A percentile compares a stretch with the other conserved stretches of the same genome.
These are phyloP conservation scores for Suhomyces panamericanus DNA, from an alignment of 1,139 yeast species.

Conservation along the genomic window DNA sequence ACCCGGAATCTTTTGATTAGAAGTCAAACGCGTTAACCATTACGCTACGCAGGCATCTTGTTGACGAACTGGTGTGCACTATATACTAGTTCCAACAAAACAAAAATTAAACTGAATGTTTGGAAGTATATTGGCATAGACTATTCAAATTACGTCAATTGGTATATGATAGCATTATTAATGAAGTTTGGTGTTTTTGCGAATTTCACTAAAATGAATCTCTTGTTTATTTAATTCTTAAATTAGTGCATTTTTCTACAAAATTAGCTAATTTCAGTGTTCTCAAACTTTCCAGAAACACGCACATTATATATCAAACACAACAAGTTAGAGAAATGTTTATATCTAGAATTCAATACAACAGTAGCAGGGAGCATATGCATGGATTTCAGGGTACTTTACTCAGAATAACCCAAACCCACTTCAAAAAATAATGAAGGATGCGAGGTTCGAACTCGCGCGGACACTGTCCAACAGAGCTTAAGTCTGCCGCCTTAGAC, in stretches of 20 bases:
- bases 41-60: slow-evolving; percentile 20
- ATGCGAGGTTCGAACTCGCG: slow-evolving; percentile 89
- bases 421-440: slow-evolving; percentile 58
- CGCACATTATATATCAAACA: too few relatives aligned
- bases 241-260: too few relatives aligned
- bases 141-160: too few relatives aligned
- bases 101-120: neutral
- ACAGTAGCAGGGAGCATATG: neutral
- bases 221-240: too few relatives aligned
- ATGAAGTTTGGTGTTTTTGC: too few relatives aligned
- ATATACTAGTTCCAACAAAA: neutral
- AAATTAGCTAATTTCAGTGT: too few relatives aligned
- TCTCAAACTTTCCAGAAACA: too few relatives aligned
- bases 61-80: neutral
- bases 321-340: too few relatives aligned
- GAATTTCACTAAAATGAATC: too few relatives aligned
- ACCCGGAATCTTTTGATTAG: slow-evolving; percentile 20
- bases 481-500: slow-evolving; percentile 56
- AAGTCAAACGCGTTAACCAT: slow-evolving; percentile 22
- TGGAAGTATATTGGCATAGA: too few relatives aligned
- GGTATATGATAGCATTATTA: neutral
- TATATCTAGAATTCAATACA: neutral
- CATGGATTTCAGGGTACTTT: neutral
- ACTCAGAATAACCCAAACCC: too few relatives aligned
- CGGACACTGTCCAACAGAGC: slow-evolving; percentile 60